Evolutionary conservation across 192 early-diverging fungal species (phyloP).

Genomic region (Coemansia sp.): DNA sequence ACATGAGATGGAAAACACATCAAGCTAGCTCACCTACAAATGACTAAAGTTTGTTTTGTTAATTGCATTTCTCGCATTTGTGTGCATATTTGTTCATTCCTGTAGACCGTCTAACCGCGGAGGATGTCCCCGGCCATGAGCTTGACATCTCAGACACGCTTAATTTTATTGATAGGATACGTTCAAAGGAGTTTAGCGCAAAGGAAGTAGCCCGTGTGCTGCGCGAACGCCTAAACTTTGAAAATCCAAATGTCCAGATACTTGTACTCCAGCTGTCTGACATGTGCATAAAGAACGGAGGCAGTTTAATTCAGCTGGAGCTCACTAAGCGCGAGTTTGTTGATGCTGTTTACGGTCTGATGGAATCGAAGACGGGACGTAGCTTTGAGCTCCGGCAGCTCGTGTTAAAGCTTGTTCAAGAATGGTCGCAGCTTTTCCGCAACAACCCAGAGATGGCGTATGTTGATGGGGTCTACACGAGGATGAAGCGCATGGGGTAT

Average conservation of each 20-base stretch:
- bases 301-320: constrained; percentile 80
- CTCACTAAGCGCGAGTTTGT: constrained; percentile 88
- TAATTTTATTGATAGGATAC: constrained; percentile 92
- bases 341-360: constrained; percentile 72
- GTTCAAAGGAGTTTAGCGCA: constrained; percentile 76
- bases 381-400: constrained; percentile 78
- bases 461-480: constrained; percentile 76
- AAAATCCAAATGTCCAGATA: constrained; percentile 94
- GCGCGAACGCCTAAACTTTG: constrained; percentile 78
- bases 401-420: constrained; percentile 77
- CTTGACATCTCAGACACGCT: constrained; percentile 82
- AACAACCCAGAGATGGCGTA: constrained; percentile 78
- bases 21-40: background rate
- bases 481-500: constrained; percentile 71
- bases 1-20: background rate
- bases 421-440: constrained; percentile 84
- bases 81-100: background rate
- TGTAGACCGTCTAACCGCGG: constrained; percentile 83
- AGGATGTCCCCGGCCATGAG: constrained; percentile 81
- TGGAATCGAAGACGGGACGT: constrained; percentile 56
- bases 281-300: constrained; percentile 94
- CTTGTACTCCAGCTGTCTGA: constrained; percentile 86
- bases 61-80: background rate
- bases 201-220: constrained; percentile 75
- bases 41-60: background rate